Evolutionary conservation across 108 stramenopile genomes (phyloP).

Genomic region (Mediolabrus comicus): DNA sequence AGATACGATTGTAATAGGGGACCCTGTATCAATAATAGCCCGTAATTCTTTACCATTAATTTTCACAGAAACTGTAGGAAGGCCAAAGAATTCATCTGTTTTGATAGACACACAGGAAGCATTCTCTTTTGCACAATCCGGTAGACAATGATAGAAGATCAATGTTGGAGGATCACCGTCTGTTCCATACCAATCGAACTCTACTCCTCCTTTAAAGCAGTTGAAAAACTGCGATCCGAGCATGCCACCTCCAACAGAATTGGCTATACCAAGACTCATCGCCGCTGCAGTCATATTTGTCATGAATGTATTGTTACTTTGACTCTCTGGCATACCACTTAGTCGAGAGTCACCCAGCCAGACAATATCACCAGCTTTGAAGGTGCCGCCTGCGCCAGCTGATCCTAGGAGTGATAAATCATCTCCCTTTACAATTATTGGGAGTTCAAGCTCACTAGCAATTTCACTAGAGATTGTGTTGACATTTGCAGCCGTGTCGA

Average conservation of each 20-base stretch:
- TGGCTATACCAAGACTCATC: conserved; percentile 3
- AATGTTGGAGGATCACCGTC: conserved; percentile 28
- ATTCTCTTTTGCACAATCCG: conserved; percentile 15
- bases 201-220: conserved; percentile 27
- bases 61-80: conserved; percentile 8
- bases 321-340: conserved; percentile 5
- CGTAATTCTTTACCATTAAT: conserved; percentile 12
- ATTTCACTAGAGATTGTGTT: conserved; percentile 10
- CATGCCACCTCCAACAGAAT: conserved; percentile 5
- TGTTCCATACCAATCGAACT: conserved; percentile 26
- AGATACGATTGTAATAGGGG: conserved; percentile 17
- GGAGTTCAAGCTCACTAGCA: conserved; percentile 1
- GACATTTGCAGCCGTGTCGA: conserved; percentile 37
- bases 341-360: conserved; percentile 17
- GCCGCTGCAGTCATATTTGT: conserved; percentile 14
- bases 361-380: conserved; percentile 20
- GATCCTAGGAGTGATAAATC: conserved; percentile 19
- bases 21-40: conserved; percentile 32
- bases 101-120: conserved; percentile 6
- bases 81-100: background rate
- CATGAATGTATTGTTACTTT: conserved; percentile 17
- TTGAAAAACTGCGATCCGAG: conserved; percentile 16
- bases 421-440: background rate
- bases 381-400: conserved; percentile 23
- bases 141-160: conserved; percentile 22